Conservation (phyloP, 2,329 filamentous ascomycete species). For the Penicillium psychrosexuale region DNA sequence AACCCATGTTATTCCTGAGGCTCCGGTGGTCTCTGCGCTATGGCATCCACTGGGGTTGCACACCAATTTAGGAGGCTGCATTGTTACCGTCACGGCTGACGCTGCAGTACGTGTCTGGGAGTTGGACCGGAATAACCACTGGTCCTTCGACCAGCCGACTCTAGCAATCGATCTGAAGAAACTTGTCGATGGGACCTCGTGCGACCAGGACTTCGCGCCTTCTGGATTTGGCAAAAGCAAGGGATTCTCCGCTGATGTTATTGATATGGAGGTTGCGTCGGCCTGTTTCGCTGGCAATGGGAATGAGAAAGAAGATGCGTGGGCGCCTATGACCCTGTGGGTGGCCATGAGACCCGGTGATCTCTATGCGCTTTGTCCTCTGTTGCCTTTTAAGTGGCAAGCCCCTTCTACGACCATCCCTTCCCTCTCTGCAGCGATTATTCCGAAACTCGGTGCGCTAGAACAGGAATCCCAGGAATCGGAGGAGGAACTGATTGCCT, state of each 20-base stretch:
- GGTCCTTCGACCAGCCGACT: conserved; percentile 80
- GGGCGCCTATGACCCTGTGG: conserved; percentile 96
- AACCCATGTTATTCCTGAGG: conserved; percentile 82
- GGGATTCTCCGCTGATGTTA: conserved; percentile 80
- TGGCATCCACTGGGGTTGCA: conserved; percentile 88
- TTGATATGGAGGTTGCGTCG: conserved; percentile 91
- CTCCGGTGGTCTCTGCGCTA: conserved; percentile 73
- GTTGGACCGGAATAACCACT: conserved; percentile 74
- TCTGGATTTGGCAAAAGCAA: conserved; percentile 71
- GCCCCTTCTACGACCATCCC: conserved; percentile 73
- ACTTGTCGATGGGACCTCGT: conserved; percentile 75
- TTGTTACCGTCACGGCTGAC: conserved; percentile 86
- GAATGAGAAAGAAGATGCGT: conserved; percentile 60
- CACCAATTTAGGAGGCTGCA: conserved; percentile 63
- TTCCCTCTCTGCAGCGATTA: conserved; percentile 76
- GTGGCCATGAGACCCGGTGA: conserved; percentile 93
- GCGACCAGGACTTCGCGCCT: conserved; percentile 79
- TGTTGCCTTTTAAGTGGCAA: conserved; percentile 84
- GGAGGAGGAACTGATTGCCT: conserved; percentile 47
- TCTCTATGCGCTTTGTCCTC: conserved; percentile 86
- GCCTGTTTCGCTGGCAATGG: conserved; percentile 79
- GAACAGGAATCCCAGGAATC: conserved; percentile 41
- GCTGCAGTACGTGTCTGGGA: conserved; percentile 90
- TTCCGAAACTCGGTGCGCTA: conserved; percentile 61
- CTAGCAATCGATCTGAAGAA: conserved; percentile 86